These are phyloP conservation scores for Verticillium isaacii DNA, from an alignment of 2,329 filamentous ascomycete genomes.

Conservation along the genomic window DNA sequence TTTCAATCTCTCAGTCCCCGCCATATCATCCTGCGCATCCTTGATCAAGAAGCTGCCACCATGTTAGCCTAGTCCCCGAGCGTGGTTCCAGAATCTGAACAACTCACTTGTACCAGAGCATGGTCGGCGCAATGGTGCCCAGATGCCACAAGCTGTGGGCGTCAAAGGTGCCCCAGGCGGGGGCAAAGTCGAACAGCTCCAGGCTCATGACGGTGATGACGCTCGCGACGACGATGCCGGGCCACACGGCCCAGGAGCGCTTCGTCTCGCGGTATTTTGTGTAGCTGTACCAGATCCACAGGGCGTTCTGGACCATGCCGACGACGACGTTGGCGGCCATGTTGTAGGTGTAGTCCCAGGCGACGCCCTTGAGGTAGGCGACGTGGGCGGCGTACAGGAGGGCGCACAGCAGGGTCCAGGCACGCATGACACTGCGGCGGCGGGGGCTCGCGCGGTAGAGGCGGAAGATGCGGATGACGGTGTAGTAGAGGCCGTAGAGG, in stretches of 20 bases:
- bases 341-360: slow-evolving; percentile 96
- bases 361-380: slow-evolving; percentile 75
- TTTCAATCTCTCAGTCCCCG: slow-evolving; percentile 64
- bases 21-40: slow-evolving; percentile 79
- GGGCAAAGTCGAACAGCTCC: slow-evolving; percentile 91
- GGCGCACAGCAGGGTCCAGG: slow-evolving; percentile 73
- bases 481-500: slow-evolving; percentile 86
- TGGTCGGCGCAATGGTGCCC: slow-evolving; percentile 80
- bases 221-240: slow-evolving; percentile 87
- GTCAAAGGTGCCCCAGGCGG: slow-evolving; percentile 76
- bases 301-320: slow-evolving; percentile 71
- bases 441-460: slow-evolving; percentile 57
- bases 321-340: slow-evolving; percentile 90
- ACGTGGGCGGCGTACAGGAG: slow-evolving; percentile 72
- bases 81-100: background rate
- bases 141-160: slow-evolving; percentile 96
- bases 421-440: slow-evolving; percentile 50
- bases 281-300: slow-evolving; percentile 85
- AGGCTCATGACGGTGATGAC: slow-evolving; percentile 91
- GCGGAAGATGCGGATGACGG: slow-evolving; percentile 75
- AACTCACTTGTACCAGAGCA: slow-evolving; percentile 93
- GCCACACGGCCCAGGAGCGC: slow-evolving; percentile 80
- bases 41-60: slow-evolving; percentile 71
- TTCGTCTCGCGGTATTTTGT: slow-evolving; percentile 66
- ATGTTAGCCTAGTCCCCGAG: background rate